A percentile compares a stretch with the other conserved stretches of the same genome.
phyloP scores from a whole-genome alignment of 495 filamentous ascomycete species.

The Penicillium pulvis region DNA sequence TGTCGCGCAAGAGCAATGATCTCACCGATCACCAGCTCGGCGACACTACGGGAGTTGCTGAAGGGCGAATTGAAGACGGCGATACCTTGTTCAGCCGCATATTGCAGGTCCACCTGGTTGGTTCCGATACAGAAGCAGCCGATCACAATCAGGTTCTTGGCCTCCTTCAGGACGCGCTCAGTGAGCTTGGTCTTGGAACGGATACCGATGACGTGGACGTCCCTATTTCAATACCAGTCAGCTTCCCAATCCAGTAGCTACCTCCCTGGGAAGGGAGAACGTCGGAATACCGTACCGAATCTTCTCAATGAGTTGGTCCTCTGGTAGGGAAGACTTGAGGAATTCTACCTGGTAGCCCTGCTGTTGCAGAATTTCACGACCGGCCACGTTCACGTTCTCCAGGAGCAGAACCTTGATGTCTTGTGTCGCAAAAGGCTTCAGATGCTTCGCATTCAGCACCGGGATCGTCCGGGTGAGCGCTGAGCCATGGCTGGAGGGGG shows the following conservation, averaged over 20 bases:
- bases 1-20: constrained; percentile 91
- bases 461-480: constrained; percentile 36
- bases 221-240: constrained; percentile 48
- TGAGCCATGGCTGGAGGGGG: constrained; percentile 54
- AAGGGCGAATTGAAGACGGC: constrained; percentile 99
- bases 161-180: constrained; percentile 79
- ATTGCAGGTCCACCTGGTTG: constrained; percentile 94
- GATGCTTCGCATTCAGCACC: constrained; percentile 62
- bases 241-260: not conserved
- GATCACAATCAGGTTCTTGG: constrained; percentile 91
- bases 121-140: constrained; percentile 99
- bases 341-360: constrained; percentile 98
- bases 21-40: constrained; percentile 91
- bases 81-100: constrained; percentile 88
- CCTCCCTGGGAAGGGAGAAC: not conserved
- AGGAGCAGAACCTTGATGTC: constrained; percentile 96
- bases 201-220: constrained; percentile 97
- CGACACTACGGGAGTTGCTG: constrained; percentile 95
- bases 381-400: constrained; percentile 94
- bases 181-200: constrained; percentile 96
- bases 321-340: constrained; percentile 83
- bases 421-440: constrained; percentile 93
- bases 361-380: constrained; percentile 72
- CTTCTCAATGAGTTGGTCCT: constrained; percentile 94
- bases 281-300: constrained; percentile 64